A percentile compares a stretch with the other conserved stretches of the same genome.
Conservation (phyloP, 1,284 basidiomycete species). For the Coriolopsis trogii region DNA sequence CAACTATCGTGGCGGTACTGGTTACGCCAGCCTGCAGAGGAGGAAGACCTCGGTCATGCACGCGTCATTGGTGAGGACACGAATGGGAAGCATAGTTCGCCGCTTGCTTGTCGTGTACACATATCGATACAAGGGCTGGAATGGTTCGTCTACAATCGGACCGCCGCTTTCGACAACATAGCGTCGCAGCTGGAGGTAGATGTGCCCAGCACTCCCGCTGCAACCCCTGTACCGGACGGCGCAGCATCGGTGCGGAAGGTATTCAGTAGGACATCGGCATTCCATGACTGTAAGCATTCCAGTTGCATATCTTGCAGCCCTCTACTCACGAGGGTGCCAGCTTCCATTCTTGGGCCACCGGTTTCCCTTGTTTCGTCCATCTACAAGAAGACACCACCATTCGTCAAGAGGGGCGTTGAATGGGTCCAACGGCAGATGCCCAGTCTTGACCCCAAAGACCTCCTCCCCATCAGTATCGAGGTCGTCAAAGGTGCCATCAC, state of each 20-base stretch:
- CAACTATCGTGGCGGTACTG: conserved; percentile 92
- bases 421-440: conserved; percentile 68
- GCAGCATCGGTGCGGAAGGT: conserved; percentile 32
- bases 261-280: conserved; percentile 33
- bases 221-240: conserved; percentile 27
- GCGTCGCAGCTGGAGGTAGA: conserved; percentile 68
- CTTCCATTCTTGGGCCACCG: conserved; percentile 29
- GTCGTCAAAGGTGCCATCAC: conserved; percentile 77
- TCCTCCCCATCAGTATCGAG: conserved; percentile 80
- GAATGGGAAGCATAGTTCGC: conserved; percentile 34
- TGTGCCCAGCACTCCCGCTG: conserved; percentile 26
- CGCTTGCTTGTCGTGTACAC: conserved; percentile 77
- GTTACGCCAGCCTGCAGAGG: conserved; percentile 72
- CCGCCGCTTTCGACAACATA: conserved; percentile 85
- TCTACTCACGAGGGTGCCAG: conserved; percentile 9
- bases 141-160: conserved; percentile 90
- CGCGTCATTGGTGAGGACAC: conserved; percentile 51
- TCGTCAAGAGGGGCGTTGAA: conserved; percentile 45
- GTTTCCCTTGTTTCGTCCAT: conserved; percentile 33
- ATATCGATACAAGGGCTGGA: conserved; percentile 83
- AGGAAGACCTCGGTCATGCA: conserved; percentile 63
- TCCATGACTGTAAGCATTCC: conserved; percentile 32
- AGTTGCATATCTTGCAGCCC: neutral
- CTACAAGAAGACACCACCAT: conserved; percentile 42
- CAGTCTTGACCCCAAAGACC: conserved; percentile 72